Evolutionary conservation across 2,329 filamentous ascomycete genomes (phyloP).

Genomic region (Fusarium circinatum): DNA sequence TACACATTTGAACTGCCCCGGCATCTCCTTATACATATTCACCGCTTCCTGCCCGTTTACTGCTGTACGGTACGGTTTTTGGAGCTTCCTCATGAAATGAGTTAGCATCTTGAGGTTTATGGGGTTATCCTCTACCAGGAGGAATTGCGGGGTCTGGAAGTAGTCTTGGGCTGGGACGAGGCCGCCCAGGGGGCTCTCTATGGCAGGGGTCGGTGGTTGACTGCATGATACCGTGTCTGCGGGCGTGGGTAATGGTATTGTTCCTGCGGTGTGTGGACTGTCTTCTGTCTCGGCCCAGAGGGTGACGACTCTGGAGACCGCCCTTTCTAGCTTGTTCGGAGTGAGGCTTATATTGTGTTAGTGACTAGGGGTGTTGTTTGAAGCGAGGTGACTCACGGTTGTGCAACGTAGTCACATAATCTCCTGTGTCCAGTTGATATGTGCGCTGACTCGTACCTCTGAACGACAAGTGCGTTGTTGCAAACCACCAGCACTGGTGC

Average conservation of each 20-base stretch:
- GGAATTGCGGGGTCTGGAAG: slow-evolving; percentile 20
- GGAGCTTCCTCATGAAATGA: slow-evolving; percentile 48
- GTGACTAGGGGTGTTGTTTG: neutral
- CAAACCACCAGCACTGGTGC: slow-evolving; percentile 47
- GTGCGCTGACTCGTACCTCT: slow-evolving; percentile 27
- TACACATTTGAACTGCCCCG: neutral
- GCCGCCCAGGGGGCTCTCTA: neutral
- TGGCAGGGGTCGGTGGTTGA: neutral
- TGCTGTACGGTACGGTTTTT: slow-evolving; percentile 41
- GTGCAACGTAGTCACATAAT: slow-evolving; percentile 50
- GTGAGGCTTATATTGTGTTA: slow-evolving; percentile 40
- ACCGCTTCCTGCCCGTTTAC: slow-evolving; percentile 48
- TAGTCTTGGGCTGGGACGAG: neutral
- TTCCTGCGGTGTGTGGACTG: neutral
- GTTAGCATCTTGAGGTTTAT: slow-evolving; percentile 51
- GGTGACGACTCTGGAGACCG: slow-evolving; percentile 2
- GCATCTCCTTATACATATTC: slow-evolving; percentile 31
- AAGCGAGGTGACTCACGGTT: slow-evolving; percentile 44
- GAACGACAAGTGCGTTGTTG: slow-evolving; percentile 43
- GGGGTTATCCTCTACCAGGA: slow-evolving; percentile 54
- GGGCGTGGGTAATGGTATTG: neutral
- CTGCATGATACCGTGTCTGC: neutral
- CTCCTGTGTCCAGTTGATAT: slow-evolving; percentile 14
- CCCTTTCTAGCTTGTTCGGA: slow-evolving; percentile 49
- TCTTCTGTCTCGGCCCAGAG: neutral